Conservation (phyloP, 2,329 filamentous ascomycete species). For the Talaromyces pinophilus region DNA sequence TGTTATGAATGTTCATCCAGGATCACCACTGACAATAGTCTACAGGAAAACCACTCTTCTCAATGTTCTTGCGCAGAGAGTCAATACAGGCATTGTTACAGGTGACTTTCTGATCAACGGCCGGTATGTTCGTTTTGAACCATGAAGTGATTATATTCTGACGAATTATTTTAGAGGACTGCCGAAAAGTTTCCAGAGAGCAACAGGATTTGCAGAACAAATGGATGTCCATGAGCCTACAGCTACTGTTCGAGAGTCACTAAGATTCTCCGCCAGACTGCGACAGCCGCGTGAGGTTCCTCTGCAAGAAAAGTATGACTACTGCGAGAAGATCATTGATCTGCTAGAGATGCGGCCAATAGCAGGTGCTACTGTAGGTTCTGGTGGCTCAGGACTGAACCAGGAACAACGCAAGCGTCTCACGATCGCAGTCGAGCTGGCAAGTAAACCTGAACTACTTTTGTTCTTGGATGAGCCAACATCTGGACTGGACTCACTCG, state of each 20-base stretch:
- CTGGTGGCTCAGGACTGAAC: conserved; percentile 60
- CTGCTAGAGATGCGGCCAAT: conserved; percentile 69
- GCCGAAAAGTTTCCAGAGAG: conserved; percentile 54
- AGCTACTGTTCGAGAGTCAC: conserved; percentile 65
- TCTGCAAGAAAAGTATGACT: conserved; percentile 64
- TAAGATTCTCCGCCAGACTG: conserved; percentile 66
- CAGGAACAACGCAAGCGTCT: conserved; percentile 68
- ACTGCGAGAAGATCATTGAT: conserved; percentile 68
- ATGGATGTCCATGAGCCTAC: conserved; percentile 68
- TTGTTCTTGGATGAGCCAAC: conserved; percentile 66
- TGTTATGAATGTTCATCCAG: background rate
- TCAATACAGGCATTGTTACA: conserved; percentile 47
- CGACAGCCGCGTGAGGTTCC: conserved; percentile 62
- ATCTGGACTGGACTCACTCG: conserved; percentile 67
- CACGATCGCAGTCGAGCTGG: conserved; percentile 64
- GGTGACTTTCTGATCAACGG: conserved; percentile 51
- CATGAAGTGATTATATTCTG: background rate
- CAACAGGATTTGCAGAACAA: conserved; percentile 61
- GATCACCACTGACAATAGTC: background rate
- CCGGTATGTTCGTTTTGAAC: conserved; percentile 32
- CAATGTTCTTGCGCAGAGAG: conserved; percentile 49
- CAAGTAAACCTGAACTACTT: conserved; percentile 61
- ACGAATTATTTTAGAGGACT: conserved; percentile 33
- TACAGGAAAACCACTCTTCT: conserved; percentile 52
- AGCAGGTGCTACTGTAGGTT: conserved; percentile 65